Conservation (phyloP, 371 early-diverging fungal species). For the Conidiobolus coronatus region DNA sequence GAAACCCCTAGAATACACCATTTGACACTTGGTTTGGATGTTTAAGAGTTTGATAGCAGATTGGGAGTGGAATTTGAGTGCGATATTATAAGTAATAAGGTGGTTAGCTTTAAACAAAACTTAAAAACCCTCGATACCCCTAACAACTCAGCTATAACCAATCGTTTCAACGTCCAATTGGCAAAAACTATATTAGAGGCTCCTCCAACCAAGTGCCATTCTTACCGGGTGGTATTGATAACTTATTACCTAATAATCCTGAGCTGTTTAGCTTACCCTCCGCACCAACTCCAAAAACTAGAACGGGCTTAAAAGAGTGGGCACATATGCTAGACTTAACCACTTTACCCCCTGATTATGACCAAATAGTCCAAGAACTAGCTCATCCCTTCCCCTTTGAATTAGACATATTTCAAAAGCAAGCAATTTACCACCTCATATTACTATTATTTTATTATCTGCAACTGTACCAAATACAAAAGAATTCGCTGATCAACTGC, state of each 20-base stretch:
- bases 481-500: slow-evolving; percentile 71
- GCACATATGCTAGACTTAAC: slow-evolving; percentile 79
- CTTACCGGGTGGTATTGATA: slow-evolving; percentile 6
- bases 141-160: no score
- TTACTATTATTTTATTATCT: slow-evolving; percentile 81
- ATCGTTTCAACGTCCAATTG: neutral
- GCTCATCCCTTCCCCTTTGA: slow-evolving; percentile 81
- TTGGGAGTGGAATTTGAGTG: no score
- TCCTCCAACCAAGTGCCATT: neutral
- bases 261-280: neutral
- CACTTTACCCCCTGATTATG: slow-evolving; percentile 58
- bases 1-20: no score
- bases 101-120: no score
- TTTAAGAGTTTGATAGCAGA: no score
- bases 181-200: neutral
- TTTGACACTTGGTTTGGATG: no score
- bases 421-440: slow-evolving; percentile 93
- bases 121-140: no score
- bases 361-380: slow-evolving; percentile 59
- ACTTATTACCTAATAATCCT: slow-evolving; percentile 5
- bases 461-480: slow-evolving; percentile 98
- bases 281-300: slow-evolving; percentile 1
- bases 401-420: slow-evolving; percentile 97
- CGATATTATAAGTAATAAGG: no score
- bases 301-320: slow-evolving; percentile 42